Conservation (phyloP, 139 green algal genomes). For the Yamagishiella unicocca region DNA sequence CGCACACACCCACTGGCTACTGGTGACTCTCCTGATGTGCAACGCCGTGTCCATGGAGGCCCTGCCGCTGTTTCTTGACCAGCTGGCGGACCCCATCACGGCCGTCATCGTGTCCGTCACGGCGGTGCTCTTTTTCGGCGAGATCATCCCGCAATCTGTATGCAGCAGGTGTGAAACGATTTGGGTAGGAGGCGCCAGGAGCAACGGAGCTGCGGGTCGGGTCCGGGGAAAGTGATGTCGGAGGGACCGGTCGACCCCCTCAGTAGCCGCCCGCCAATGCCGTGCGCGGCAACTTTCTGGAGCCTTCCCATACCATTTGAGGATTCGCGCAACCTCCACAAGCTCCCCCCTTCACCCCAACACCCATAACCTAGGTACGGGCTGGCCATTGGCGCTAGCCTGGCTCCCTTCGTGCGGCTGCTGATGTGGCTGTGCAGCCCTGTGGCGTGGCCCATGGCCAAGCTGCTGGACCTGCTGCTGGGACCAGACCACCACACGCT, state of each 20-base stretch:
- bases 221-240: too few relatives aligned
- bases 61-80: constrained; percentile 40
- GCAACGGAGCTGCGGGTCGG: too few relatives aligned
- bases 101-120: constrained; percentile 75
- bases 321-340: too few relatives aligned
- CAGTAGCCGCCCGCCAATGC: too few relatives aligned
- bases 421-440: constrained; percentile 66
- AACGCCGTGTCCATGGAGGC: constrained; percentile 70
- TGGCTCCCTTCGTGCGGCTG: constrained; percentile 73
- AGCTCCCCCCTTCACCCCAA: too few relatives aligned
- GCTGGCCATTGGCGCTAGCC: constrained; percentile 79
- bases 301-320: too few relatives aligned
- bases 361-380: constrained; percentile 82
- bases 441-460: constrained; percentile 71
- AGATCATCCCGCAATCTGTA: constrained; percentile 87
- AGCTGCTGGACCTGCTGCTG: constrained; percentile 86
- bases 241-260: too few relatives aligned
- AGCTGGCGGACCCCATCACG: constrained; percentile 72
- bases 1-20: constrained; percentile 66
- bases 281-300: too few relatives aligned
- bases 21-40: constrained; percentile 77
- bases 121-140: constrained; percentile 86
- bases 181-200: too few relatives aligned
- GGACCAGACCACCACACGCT: constrained; percentile 64
- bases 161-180: constrained; percentile 86